These are phyloP conservation scores for Acrocalymma vagum DNA, from an alignment of 2,329 filamentous ascomycete genomes.

Conservation along the genomic window DNA sequence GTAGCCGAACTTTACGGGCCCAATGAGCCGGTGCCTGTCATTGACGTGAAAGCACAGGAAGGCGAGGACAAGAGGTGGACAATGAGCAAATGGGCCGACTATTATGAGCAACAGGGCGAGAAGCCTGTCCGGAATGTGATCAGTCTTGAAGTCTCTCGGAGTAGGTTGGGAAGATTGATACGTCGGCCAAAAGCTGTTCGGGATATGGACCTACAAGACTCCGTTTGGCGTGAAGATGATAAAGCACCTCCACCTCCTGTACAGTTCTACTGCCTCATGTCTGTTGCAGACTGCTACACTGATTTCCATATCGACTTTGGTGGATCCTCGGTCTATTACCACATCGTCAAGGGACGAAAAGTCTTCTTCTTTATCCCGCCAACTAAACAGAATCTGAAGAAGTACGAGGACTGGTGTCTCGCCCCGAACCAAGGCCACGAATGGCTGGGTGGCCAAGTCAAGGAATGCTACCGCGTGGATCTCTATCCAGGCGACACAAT, in stretches of 20 bases:
- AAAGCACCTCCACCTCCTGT: conserved; percentile 69
- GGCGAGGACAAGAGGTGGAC: conserved; percentile 71
- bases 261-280: conserved; percentile 76
- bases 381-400: conserved; percentile 72
- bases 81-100: conserved; percentile 71
- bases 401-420: conserved; percentile 76
- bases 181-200: conserved; percentile 71
- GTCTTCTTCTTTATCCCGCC: conserved; percentile 77
- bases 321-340: conserved; percentile 75
- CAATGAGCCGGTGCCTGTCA: conserved; percentile 70
- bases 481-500: conserved; percentile 73
- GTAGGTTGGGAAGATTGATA: conserved; percentile 68
- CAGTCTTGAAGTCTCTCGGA: conserved; percentile 73
- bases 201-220: conserved; percentile 66
- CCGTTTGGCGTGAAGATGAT: conserved; percentile 64
- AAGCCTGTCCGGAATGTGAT: conserved; percentile 75
- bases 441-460: conserved; percentile 70
- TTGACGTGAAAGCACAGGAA: conserved; percentile 75
- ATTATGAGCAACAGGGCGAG: conserved; percentile 70
- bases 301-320: conserved; percentile 79
- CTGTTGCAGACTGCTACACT: conserved; percentile 74
- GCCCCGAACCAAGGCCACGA: conserved; percentile 72
- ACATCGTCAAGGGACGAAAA: conserved; percentile 73
- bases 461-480: conserved; percentile 73
- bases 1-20: conserved; percentile 71